phyloP scores from a whole-genome alignment of 805 yeast genomes.

The Candida vartiovaarae region DNA sequence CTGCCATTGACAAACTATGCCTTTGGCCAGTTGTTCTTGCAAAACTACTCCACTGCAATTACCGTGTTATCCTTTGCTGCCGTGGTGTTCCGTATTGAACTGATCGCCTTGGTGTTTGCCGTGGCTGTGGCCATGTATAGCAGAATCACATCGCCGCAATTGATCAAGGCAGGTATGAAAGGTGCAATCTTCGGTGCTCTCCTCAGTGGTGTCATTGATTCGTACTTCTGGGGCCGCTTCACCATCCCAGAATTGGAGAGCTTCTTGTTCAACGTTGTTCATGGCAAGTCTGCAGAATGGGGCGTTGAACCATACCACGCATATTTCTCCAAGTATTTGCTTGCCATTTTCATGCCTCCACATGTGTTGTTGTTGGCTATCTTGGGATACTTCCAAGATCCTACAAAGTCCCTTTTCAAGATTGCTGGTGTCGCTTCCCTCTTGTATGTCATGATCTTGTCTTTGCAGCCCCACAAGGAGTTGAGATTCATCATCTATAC shows the following conservation, averaged over 20 bases:
- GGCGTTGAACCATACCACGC: conserved; percentile 72
- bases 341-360: conserved; percentile 39
- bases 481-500: conserved; percentile 84
- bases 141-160: conserved; percentile 36
- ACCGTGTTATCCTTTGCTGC: conserved; percentile 54
- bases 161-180: conserved; percentile 32
- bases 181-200: conserved; percentile 50
- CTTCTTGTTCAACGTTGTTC: conserved; percentile 66
- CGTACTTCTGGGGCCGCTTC: conserved; percentile 62
- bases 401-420: conserved; percentile 29
- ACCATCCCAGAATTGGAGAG: conserved; percentile 73
- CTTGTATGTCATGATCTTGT: conserved; percentile 53
- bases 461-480: conserved; percentile 87
- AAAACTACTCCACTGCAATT: conserved; percentile 39
- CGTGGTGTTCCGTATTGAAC: conserved; percentile 65
- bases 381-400: conserved; percentile 32
- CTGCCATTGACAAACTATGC: conserved; percentile 64
- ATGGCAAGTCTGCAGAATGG: conserved; percentile 74
- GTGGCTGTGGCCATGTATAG: conserved; percentile 41
- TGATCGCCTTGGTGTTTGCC: conserved; percentile 47
- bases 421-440: conserved; percentile 45
- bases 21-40: conserved; percentile 42
- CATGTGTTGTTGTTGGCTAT: conserved; percentile 33
- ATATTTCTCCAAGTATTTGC: conserved; percentile 46
- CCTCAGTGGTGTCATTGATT: conserved; percentile 49